Evolutionary conservation across 768 basidiomycete genomes (phyloP).

Genomic region (Porpolomopsis calyptriformis): DNA sequence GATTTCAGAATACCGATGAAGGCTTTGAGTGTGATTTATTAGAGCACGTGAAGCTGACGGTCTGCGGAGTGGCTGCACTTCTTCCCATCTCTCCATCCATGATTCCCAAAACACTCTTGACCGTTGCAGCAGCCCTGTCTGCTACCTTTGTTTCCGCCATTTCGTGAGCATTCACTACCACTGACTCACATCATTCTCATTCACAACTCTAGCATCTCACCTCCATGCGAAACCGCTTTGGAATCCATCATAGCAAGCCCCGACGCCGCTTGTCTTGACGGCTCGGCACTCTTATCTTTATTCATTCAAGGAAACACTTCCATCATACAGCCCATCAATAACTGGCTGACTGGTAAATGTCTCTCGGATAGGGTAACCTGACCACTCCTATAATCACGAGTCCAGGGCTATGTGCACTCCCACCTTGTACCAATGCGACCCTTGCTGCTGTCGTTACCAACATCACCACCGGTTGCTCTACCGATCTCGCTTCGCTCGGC

Average conservation of each 20-base stretch:
- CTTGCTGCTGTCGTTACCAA: constrained; percentile 44
- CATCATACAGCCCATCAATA: constrained; percentile 40
- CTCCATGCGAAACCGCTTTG: constrained; percentile 39
- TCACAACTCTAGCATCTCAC: constrained; percentile 29
- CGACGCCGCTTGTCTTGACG: constrained; percentile 43
- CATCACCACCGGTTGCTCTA: constrained; percentile 36
- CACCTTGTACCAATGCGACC: constrained; percentile 48
- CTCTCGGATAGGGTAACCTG: neutral
- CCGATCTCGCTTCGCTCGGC: constrained; percentile 26
- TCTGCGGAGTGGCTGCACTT: neutral
- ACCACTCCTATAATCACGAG: too few species aligned
- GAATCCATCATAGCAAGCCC: constrained; percentile 31
- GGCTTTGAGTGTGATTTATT: too few species aligned
- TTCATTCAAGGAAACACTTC: constrained; percentile 26
- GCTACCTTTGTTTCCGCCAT: neutral
- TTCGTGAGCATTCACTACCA: neutral
- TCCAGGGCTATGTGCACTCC: constrained; percentile 32
- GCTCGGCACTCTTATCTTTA: constrained; percentile 33
- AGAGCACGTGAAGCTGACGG: neutral
- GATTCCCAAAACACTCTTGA: neutral
- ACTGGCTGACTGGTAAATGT: constrained; percentile 41
- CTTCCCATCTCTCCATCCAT: neutral
- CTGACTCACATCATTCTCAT: neutral
- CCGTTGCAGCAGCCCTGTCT: neutral
- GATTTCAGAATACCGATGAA: too few species aligned